phyloP scores from a whole-genome alignment of 805 yeast genomes.

The Blastobotrys mokoenaii region DNA sequence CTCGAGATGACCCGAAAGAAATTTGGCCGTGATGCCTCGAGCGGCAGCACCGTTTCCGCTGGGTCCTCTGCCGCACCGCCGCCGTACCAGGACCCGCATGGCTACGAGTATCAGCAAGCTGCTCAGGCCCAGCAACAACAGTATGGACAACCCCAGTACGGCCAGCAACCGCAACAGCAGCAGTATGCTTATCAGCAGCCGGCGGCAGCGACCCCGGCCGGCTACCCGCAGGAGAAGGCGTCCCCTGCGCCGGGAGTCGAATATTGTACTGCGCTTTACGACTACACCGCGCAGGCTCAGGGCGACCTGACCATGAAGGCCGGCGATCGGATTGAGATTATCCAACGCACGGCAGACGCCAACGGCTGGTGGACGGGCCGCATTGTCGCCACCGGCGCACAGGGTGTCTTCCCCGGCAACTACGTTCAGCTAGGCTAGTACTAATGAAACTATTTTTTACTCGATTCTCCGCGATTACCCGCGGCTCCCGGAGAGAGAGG shows the following conservation, averaged over 20 bases:
- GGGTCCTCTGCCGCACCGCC: slow-evolving; percentile 29
- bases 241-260: slow-evolving; percentile 30
- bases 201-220: slow-evolving; percentile 23
- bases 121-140: slow-evolving; percentile 23
- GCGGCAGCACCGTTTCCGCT: slow-evolving; percentile 32
- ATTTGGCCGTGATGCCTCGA: slow-evolving; percentile 34
- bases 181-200: slow-evolving; percentile 4
- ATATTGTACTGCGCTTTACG: slow-evolving; percentile 79
- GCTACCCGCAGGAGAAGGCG: slow-evolving; percentile 23
- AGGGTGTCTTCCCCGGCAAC: slow-evolving; percentile 94
- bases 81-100: slow-evolving; percentile 30
- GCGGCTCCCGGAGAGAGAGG: no score
- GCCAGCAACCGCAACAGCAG: slow-evolving; percentile 17
- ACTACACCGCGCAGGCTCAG: slow-evolving; percentile 83
- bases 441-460: no score
- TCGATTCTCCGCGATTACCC: no score
- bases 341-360: slow-evolving; percentile 72
- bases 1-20: slow-evolving; percentile 76
- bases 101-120: slow-evolving; percentile 29
- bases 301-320: slow-evolving; percentile 87
- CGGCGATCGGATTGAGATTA: slow-evolving; percentile 76
- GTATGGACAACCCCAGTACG: slow-evolving; percentile 16
- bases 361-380: slow-evolving; percentile 99
- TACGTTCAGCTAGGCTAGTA: slow-evolving; percentile 59
- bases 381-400: slow-evolving; percentile 53